A percentile compares a stretch with the other conserved stretches of the same genome.
Evolutionary conservation across 441 rosid genomes (phyloP).

Genomic region (Gossypium trilobum): DNA sequence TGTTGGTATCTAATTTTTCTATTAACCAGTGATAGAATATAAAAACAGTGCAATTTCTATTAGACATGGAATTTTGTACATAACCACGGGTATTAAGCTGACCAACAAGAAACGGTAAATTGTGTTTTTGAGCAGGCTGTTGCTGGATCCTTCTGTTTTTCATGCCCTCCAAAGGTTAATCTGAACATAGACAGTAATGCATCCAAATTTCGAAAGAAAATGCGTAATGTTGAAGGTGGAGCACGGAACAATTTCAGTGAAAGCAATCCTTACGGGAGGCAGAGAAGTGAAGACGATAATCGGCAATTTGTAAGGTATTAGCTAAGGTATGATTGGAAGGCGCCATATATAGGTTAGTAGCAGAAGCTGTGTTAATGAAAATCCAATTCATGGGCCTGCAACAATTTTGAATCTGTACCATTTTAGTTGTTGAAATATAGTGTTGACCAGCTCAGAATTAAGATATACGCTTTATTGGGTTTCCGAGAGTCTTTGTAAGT

Average conservation of each 20-base stretch:
- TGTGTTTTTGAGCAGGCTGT: conserved; percentile 54
- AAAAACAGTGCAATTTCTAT: no score
- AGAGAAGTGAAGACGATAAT: conserved; percentile 29
- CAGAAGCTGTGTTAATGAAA: background rate
- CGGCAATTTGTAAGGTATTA: conserved; percentile 47
- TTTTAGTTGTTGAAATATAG: background rate
- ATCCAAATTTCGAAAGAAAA: conserved; percentile 70
- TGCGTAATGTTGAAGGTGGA: conserved; percentile 33
- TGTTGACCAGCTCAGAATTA: background rate
- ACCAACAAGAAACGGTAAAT: no score
- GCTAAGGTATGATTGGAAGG: background rate
- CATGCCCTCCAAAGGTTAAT: conserved; percentile 81
- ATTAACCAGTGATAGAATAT: no score
- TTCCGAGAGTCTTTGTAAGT: background rate
- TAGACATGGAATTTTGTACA: no score
- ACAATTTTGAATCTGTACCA: background rate
- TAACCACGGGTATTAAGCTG: no score
- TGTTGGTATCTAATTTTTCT: no score
- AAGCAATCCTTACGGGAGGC: conserved; percentile 71
- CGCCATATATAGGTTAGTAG: background rate
- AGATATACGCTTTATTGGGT: background rate
- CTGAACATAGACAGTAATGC: conserved; percentile 80
- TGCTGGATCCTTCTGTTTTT: conserved; percentile 86
- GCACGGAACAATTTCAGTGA: conserved; percentile 48
- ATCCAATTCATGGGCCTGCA: background rate